Percentiles rank a stretch among this genome's conserved stretches.
These are phyloP conservation scores for Jacaranda copaia DNA, from an alignment of 257 asterid genomes.

Conservation along the genomic window DNA sequence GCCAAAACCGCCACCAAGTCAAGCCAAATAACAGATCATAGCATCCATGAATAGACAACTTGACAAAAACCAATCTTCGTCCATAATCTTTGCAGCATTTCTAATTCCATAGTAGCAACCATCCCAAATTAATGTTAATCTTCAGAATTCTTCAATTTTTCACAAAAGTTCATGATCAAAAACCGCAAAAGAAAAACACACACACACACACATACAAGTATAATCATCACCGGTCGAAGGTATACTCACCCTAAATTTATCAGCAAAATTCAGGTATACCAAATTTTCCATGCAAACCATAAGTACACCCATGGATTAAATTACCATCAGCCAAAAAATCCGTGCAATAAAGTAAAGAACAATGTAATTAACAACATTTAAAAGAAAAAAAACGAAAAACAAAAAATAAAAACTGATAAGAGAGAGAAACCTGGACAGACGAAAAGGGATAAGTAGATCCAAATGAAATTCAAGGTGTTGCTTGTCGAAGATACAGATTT, in stretches of 20 bases:
- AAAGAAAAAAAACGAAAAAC: neutral
- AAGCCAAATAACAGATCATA: constrained; percentile 17
- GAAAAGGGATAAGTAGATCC: constrained; percentile 10
- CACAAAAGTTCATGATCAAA: neutral
- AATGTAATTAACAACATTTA: neutral
- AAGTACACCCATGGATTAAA: neutral
- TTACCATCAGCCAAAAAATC: neutral
- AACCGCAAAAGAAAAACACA: neutral
- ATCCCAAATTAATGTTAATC: constrained; percentile 1
- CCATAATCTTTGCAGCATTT: constrained; percentile 1
- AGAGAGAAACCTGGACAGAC: constrained; percentile 13
- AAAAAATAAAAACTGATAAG: neutral
- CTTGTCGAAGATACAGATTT: constrained; percentile 14
- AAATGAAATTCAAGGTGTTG: constrained; percentile 24
- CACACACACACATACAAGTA: neutral
- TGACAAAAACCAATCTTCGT: neutral
- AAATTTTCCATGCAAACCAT: neutral
- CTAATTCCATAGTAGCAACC: neutral
- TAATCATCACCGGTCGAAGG: neutral
- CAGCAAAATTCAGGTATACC: neutral
- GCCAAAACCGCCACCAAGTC: neutral
- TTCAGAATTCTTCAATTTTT: neutral
- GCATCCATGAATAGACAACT: constrained; percentile 16
- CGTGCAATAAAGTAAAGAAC: neutral
- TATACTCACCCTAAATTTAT: neutral